Base-by-base conservation (phyloP, 2,329 filamentous ascomycete species). In the Hypocrella siamensis region DNA sequence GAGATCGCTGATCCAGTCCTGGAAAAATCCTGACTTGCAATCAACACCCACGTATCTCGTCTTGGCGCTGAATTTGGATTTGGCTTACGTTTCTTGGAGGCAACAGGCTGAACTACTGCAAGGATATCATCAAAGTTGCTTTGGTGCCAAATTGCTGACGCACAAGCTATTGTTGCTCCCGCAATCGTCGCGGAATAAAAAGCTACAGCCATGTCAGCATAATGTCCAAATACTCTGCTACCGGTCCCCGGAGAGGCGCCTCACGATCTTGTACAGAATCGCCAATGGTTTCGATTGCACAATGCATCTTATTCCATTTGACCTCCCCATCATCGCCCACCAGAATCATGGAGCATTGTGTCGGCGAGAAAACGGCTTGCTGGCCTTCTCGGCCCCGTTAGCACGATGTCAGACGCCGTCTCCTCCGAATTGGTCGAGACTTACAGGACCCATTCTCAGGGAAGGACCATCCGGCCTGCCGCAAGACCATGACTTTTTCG, bases 401-500 rank as follows among this genome's bases (percentile, higher is more conserved):
- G 19, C 25, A 14, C 6, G 22, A 10, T 1, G 16, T 30, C 19
- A n/a, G 5, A 29, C 9, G 15, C 18, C 6, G 9, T 22, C 9
- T 6, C 12, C 8, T 6, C 12, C 19, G 8, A 12, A 26, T 26
- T 9, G 6, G 27, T n/a, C 10, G 7, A 3, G 9, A n/a, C 67
- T 53, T 53, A 79, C 77, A 77, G 36, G 79, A 69, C 10, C 71
- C 66, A 26, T 75, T 68, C 12, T 75, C 64, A 4, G 67, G 53
- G 46, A 80, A 90, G 6, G 67, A 64, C 51, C 92, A 93, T 2
- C 84, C 84, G 28, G 76, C 74, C 50, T 93, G 82, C 18, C 76
- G 63, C 18, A 92, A 62, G 35, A 73, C 79, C 38, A 69, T 72
- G 19, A 92, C 71, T 28, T 63, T 72, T 27, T 72, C 67, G 6